These are phyloP conservation scores for Niebla homalea DNA, from an alignment of 495 filamentous ascomycete genomes.

Conservation along the genomic window DNA sequence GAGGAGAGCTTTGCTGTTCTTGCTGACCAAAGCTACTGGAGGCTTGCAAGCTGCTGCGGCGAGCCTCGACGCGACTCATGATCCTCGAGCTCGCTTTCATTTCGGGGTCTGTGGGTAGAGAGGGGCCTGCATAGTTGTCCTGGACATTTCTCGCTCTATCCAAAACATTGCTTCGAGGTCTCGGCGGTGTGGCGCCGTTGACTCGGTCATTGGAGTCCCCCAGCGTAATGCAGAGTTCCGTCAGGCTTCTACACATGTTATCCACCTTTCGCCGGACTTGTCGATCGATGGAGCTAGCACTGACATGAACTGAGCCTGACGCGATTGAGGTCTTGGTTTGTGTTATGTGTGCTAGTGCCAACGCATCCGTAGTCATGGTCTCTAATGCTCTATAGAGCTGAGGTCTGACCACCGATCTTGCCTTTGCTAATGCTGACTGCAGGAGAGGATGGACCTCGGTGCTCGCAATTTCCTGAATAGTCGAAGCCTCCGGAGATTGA, in stretches of 20 bases:
- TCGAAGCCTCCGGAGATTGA: slow-evolving; percentile 35
- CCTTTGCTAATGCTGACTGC: slow-evolving; percentile 65
- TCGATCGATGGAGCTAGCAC: slow-evolving; percentile 49
- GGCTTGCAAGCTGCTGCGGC: slow-evolving; percentile 48
- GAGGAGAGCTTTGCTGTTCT: slow-evolving; percentile 5
- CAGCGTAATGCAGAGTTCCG: slow-evolving; percentile 80
- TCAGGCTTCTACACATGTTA: slow-evolving; percentile 81
- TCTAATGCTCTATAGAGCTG: slow-evolving; percentile 74
- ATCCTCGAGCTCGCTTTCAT: slow-evolving; percentile 45
- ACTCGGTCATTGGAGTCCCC: slow-evolving; percentile 36
- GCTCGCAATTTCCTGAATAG: slow-evolving; percentile 8
- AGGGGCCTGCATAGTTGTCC: slow-evolving; percentile 12
- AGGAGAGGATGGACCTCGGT: slow-evolving; percentile 60
- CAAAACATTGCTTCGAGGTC: slow-evolving; percentile 17
- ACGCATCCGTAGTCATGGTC: slow-evolving; percentile 65
- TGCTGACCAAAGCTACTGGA: slow-evolving; percentile 13
- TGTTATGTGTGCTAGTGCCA: slow-evolving; percentile 61
- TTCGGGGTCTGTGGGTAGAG: slow-evolving; percentile 25
- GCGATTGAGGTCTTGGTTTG: slow-evolving; percentile 51
- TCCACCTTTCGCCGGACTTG: slow-evolving; percentile 82
- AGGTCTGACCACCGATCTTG: slow-evolving; percentile 48
- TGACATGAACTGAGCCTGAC: slow-evolving; percentile 50
- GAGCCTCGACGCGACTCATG: slow-evolving; percentile 58
- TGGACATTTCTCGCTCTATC: too few species aligned
- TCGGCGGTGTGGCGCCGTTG: neutral